Base-by-base conservation (phyloP, 257 asterid species). In the Nicotiana obtusifolia region DNA sequence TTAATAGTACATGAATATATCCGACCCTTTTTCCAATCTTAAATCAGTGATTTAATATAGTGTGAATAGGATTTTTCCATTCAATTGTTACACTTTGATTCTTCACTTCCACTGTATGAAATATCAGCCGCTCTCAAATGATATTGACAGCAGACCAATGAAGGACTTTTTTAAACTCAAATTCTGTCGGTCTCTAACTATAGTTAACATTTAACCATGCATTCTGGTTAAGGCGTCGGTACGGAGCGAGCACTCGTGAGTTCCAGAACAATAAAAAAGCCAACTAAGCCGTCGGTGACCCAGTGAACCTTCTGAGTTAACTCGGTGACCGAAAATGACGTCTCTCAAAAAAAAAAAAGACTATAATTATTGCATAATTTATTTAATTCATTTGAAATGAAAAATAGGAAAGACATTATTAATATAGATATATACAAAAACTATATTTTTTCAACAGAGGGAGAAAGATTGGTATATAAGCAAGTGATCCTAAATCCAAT, bases 401-500 rank as follows among this genome's bases (percentile, higher is more conserved):
- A 41, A 41, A 41, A 41, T 26, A 52, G 26, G 24, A 41, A 41
- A 31, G 22, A 76, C 56, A 56, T 5, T 37, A 44, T 13, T 16
- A 44, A 19, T 24, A 84, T 71, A 81, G 83, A 61, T 80, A 64
- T 16, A 47, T 80, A 49, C 66, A 80, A 64, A 64, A 49, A 52
- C 11, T 47, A 56, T 80, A 65, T 64, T 64, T 65, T 56, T 9
- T 9, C 13, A 37, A 33, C 10, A 54, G 69, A 60, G 85, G 83
- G 87, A 73, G 80, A 87, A 79, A 76, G 83, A 87, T 86, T 90
- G 85, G 89, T 84, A 90, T 84, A 83, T 83, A 89, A 90, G 89
- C 87, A 83, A 84, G 81, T 90, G 91, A 86, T 80, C 86, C 94
- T 88, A 81, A 92, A 81, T 86, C 90, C 86, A 93, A 87, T 85